phyloP scores from a whole-genome alignment of 192 early-diverging fungal species.

The Chytriomyces sp. region DNA sequence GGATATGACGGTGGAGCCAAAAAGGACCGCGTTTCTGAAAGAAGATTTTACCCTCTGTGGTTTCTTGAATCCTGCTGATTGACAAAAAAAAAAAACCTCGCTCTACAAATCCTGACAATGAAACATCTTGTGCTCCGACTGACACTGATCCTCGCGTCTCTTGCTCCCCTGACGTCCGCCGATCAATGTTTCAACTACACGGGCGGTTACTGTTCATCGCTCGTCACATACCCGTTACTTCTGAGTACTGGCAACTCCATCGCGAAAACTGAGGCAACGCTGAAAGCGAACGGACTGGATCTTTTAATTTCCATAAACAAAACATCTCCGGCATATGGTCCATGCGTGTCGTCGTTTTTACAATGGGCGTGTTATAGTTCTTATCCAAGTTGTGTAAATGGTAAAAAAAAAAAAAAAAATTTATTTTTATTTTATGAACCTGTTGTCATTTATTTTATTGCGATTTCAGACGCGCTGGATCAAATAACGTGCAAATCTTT shows the following conservation, averaged over 20 bases:
- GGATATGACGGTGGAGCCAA: too few relatives aligned
- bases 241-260: background rate
- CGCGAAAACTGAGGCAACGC: background rate
- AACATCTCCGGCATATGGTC: background rate
- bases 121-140: too few relatives aligned
- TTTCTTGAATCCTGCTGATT: too few relatives aligned
- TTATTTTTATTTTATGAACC: too few relatives aligned
- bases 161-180: too few relatives aligned
- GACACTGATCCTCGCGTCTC: too few relatives aligned
- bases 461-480: background rate
- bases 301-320: background rate
- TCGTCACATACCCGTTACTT: conserved; percentile 7
- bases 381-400: conserved; percentile 19
- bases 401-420: background rate
- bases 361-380: conserved; percentile 6
- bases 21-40: too few relatives aligned
- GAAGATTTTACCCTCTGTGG: too few relatives aligned
- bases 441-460: background rate
- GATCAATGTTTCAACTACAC: background rate
- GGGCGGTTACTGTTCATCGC: background rate
- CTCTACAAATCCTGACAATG: too few relatives aligned
- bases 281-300: conserved; percentile 4
- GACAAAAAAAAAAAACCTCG: too few relatives aligned
- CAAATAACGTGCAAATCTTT: background rate
- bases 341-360: conserved; percentile 1